phyloP scores from a whole-genome alignment of 2,329 filamentous ascomycete species.

The Exophiala spinifera region DNA sequence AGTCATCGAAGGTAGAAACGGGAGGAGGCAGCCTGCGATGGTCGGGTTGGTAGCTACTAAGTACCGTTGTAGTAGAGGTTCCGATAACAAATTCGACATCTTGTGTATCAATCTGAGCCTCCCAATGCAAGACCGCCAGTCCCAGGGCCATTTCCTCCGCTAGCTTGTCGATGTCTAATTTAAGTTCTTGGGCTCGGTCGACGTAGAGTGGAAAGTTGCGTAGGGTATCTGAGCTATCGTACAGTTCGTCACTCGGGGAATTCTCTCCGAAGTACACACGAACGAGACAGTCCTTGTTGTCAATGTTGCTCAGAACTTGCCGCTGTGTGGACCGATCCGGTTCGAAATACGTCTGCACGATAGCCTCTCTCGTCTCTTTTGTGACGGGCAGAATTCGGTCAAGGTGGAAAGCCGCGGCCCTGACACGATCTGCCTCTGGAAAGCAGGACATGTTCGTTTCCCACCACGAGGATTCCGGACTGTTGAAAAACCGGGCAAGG shows the following conservation, averaged over 20 bases:
- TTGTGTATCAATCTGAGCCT: conserved; percentile 15
- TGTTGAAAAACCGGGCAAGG: conserved; percentile 2
- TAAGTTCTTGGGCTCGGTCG: conserved; percentile 11
- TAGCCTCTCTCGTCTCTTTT: neutral
- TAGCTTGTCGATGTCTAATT: conserved; percentile 12
- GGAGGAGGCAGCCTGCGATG: neutral
- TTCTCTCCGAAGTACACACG: conserved; percentile 14
- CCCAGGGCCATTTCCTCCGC: conserved; percentile 23
- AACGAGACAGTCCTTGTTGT: conserved; percentile 17
- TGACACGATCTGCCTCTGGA: conserved; percentile 7
- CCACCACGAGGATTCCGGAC: conserved; percentile 3
- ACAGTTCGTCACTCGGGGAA: conserved; percentile 2
- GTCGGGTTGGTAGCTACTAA: too few relatives aligned
- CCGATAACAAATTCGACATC: conserved; percentile 25
- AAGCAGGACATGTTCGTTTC: conserved; percentile 2
- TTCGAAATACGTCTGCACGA: conserved; percentile 8
- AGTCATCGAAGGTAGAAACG: conserved; percentile 4
- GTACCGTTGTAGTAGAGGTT: neutral
- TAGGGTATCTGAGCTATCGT: conserved; percentile 11
- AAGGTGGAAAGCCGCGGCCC: conserved; percentile 11
- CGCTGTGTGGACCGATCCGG: neutral
- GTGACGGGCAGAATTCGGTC: conserved; percentile 14
- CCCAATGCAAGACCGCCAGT: conserved; percentile 21
- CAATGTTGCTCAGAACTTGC: conserved; percentile 2
- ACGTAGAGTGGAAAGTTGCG: conserved; percentile 23